These are phyloP conservation scores for Smallanthus sonchifolius DNA, from an alignment of 129 eudicot species.

Conservation along the genomic window DNA sequence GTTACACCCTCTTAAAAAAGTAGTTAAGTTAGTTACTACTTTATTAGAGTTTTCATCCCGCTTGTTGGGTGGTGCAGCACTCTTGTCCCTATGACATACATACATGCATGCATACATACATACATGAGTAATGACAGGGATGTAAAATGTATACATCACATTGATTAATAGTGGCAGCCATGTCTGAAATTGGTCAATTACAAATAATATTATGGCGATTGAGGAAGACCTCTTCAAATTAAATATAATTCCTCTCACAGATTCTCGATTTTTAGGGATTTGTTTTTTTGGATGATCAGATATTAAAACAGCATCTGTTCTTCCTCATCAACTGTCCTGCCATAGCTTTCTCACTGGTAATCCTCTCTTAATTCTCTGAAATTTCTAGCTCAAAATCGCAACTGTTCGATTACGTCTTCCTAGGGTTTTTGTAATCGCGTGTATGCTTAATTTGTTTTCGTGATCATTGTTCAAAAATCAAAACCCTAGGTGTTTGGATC, in stretches of 20 bases:
- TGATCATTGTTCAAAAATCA: not conserved
- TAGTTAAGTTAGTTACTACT: slow-evolving; percentile 1
- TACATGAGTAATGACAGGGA: slow-evolving; percentile 11
- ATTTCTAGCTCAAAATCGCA: not conserved
- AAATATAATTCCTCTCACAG: not conserved
- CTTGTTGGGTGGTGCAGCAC: too few relatives aligned
- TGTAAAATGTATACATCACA: slow-evolving; percentile 4
- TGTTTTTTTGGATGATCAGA: slow-evolving; percentile 11
- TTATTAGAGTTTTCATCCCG: too few relatives aligned
- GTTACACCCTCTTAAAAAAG: not conserved
- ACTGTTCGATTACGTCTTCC: not conserved
- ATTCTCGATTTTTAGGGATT: not conserved
- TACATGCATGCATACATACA: not conserved
- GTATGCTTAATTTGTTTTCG: not conserved
- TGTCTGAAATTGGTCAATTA: slow-evolving; percentile 18
- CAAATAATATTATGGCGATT: slow-evolving; percentile 15
- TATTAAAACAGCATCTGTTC: slow-evolving; percentile 18
- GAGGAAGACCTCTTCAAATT: slow-evolving; percentile 10
- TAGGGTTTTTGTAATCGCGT: not conserved
- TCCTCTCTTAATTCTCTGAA: slow-evolving; percentile 14
- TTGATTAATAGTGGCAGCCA: slow-evolving; percentile 30
- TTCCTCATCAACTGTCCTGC: slow-evolving; percentile 25
- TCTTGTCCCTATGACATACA: not conserved
- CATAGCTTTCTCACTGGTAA: slow-evolving; percentile 19
- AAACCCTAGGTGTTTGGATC: slow-evolving; percentile 9